Conservation (phyloP, 371 early-diverging fungal genomes). For the Rhizopus sp. region DNA sequence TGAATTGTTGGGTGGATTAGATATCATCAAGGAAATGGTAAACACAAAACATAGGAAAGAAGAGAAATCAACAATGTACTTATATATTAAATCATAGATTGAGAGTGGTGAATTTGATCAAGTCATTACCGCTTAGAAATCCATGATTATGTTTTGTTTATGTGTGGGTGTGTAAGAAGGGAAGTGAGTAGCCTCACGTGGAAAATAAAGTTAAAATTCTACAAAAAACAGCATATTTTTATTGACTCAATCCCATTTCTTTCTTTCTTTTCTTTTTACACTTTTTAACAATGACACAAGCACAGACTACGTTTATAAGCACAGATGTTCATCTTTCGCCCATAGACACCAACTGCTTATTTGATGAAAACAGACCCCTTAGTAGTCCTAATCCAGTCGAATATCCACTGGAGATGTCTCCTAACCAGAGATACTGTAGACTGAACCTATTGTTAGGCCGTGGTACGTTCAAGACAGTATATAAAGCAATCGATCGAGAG, state of each 20-base stretch:
- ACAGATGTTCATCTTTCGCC: no score
- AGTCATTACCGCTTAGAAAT: conserved; percentile 41
- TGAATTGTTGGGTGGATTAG: conserved; percentile 93
- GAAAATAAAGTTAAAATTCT: no score
- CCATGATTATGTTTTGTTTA: background rate
- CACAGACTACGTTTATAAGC: no score
- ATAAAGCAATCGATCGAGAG: conserved; percentile 88
- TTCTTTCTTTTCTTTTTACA: no score
- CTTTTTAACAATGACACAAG: no score
- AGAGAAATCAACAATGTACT: background rate
- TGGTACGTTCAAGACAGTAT: conserved; percentile 91
- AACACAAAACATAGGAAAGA: conserved; percentile 11
- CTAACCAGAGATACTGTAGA: conserved; percentile 69
- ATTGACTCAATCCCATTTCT: no score
- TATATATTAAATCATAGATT: conserved; percentile 20
- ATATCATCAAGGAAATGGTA: conserved; percentile 90
- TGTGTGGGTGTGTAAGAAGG: no score
- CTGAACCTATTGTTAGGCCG: conserved; percentile 62
- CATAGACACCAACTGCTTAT: no score
- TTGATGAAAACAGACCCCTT: conserved; percentile 37
- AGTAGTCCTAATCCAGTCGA: conserved; percentile 57
- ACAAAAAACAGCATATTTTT: no score
- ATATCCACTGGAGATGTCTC: conserved; percentile 70
- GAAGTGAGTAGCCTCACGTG: no score
- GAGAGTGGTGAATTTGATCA: conserved; percentile 50